phyloP scores from a whole-genome alignment of 1,284 basidiomycete species.

The Leccinum cinnamomeum region DNA sequence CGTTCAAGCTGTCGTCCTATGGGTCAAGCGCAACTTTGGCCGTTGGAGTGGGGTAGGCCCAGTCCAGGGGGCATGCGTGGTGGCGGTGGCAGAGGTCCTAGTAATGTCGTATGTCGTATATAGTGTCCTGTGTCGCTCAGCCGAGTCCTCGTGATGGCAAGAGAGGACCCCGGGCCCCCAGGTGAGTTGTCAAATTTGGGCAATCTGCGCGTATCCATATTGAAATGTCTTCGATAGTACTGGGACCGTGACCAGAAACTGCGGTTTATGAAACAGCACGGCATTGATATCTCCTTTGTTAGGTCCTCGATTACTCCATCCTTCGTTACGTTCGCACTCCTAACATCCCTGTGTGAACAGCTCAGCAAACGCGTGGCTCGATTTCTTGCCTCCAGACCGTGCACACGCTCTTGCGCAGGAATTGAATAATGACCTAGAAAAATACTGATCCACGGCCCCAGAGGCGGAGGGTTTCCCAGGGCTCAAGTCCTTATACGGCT shows the following conservation, averaged over 20 bases:
- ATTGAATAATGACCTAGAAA: conserved; percentile 75
- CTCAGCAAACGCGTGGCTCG: conserved; percentile 86
- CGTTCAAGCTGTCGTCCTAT: conserved; percentile 86
- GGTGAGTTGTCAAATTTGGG: too few species aligned
- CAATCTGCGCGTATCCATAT: too few species aligned
- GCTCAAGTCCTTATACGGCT: conserved; percentile 71
- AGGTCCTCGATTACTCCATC: conserved; percentile 38
- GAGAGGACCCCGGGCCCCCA: too few species aligned
- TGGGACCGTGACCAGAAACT: too few species aligned
- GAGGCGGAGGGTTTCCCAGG: conserved; percentile 29
- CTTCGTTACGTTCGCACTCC: conserved; percentile 8
- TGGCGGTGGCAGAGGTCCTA: too few species aligned
- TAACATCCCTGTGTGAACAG: conserved; percentile 36
- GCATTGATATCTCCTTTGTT: conserved; percentile 59
- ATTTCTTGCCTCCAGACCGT: conserved; percentile 71
- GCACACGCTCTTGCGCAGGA: conserved; percentile 64
- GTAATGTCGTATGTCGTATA: too few species aligned
- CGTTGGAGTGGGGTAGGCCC: conserved; percentile 26
- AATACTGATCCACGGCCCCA: conserved; percentile 70
- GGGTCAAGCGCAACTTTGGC: conserved; percentile 95
- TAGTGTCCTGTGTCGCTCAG: too few species aligned
- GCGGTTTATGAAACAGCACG: conserved; percentile 62
- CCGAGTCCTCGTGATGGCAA: too few species aligned
- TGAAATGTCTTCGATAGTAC: too few species aligned
- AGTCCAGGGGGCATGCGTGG: too few species aligned